Evolutionary conservation across 177 flowering plant genomes (phyloP).

Genomic region (Telopea speciosissima): DNA sequence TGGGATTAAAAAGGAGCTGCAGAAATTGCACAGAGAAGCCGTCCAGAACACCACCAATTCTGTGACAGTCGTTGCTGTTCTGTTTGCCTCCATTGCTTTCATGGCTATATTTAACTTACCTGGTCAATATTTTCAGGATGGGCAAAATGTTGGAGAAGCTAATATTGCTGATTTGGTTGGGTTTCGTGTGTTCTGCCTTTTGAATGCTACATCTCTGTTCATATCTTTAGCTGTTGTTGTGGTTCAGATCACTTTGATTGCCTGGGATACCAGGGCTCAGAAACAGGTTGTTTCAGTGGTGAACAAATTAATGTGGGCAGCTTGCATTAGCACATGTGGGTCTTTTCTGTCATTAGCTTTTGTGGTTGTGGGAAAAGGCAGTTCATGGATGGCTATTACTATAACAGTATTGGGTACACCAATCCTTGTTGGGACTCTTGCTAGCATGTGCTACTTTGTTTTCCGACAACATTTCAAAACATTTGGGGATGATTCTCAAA

Average conservation of each 20-base stretch:
- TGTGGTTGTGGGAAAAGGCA: slow-evolving; percentile 61
- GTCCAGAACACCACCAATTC: slow-evolving; percentile 93
- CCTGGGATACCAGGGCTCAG: slow-evolving; percentile 94
- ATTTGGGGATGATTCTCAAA: slow-evolving; percentile 54
- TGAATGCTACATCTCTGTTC: slow-evolving; percentile 80
- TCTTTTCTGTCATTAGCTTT: slow-evolving; percentile 76
- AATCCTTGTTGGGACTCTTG: slow-evolving; percentile 74
- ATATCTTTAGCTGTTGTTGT: slow-evolving; percentile 92
- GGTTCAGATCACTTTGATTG: slow-evolving; percentile 88
- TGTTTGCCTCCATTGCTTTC: slow-evolving; percentile 91
- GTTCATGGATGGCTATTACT: slow-evolving; percentile 74
- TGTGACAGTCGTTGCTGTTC: slow-evolving; percentile 80
- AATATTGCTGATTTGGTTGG: slow-evolving; percentile 43
- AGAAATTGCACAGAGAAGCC: slow-evolving; percentile 89
- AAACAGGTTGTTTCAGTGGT: slow-evolving; percentile 78
- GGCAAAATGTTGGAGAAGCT: slow-evolving; percentile 53
- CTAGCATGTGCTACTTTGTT: slow-evolving; percentile 81
- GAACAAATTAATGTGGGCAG: slow-evolving; percentile 97
- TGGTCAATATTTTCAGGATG: slow-evolving; percentile 48
- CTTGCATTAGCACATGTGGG: slow-evolving; percentile 80
- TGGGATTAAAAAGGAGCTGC: slow-evolving; percentile 82
- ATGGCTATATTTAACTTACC: slow-evolving; percentile 87
- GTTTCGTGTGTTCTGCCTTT: slow-evolving; percentile 63
- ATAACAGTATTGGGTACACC: slow-evolving; percentile 61
- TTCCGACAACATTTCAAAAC: slow-evolving; percentile 55